Evolutionary conservation across 2,329 filamentous ascomycete genomes (phyloP).

Genomic region (Colletotrichum karsti): DNA sequence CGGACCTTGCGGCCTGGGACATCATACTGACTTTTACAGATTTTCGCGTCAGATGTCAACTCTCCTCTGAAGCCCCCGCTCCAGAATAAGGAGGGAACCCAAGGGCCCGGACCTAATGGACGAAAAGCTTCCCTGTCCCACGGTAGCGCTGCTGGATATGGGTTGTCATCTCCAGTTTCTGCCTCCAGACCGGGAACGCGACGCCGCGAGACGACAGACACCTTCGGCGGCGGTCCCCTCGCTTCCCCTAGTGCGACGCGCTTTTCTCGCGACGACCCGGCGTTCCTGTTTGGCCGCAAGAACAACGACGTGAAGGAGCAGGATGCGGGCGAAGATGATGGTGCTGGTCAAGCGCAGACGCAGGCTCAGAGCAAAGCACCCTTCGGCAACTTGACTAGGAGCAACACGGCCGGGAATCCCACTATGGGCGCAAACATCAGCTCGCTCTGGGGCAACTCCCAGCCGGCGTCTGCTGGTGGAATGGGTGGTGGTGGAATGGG

Average conservation of each 20-base stretch:
- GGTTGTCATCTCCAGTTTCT: slow-evolving; percentile 76
- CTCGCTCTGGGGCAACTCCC: slow-evolving; percentile 53
- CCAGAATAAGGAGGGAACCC: slow-evolving; percentile 73
- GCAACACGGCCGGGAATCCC: slow-evolving; percentile 60
- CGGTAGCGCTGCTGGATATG: slow-evolving; percentile 70
- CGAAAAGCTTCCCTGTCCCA: slow-evolving; percentile 88
- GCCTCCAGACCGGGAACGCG: slow-evolving; percentile 77
- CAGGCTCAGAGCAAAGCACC: slow-evolving; percentile 41
- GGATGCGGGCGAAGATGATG: slow-evolving; percentile 54
- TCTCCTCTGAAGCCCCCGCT: slow-evolving; percentile 88
- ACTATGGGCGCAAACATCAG: slow-evolving; percentile 48
- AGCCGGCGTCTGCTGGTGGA: slow-evolving; percentile 31
- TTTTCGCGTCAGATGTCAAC: slow-evolving; percentile 89
- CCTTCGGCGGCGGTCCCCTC: slow-evolving; percentile 58
- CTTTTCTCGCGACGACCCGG: slow-evolving; percentile 69
- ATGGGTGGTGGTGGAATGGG: slow-evolving; percentile 66
- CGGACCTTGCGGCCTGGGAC: neutral
- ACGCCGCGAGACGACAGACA: slow-evolving; percentile 83
- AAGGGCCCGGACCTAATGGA: slow-evolving; percentile 65
- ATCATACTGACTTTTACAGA: slow-evolving; percentile 53
- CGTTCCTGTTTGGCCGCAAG: slow-evolving; percentile 66
- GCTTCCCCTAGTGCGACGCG: slow-evolving; percentile 70
- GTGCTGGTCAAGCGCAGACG: slow-evolving; percentile 32
- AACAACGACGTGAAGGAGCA: slow-evolving; percentile 60
- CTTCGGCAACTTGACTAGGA: slow-evolving; percentile 60